Conservation (phyloP, 441 rosid genomes). For the Breynia disticha region DNA sequence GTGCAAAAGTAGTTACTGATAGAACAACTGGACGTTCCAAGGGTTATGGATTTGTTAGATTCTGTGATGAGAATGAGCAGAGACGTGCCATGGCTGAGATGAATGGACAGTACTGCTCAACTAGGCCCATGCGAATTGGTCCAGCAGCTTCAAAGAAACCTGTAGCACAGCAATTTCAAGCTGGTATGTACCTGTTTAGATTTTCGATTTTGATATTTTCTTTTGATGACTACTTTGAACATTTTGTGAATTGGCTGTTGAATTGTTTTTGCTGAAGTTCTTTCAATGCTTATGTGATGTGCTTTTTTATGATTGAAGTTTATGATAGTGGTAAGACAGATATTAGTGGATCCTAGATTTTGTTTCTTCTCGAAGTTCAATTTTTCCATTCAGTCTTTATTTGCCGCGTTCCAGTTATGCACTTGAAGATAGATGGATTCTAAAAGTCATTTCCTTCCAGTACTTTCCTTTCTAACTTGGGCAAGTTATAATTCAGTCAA, state of each 20-base stretch:
- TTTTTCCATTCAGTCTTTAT: conserved; percentile 11
- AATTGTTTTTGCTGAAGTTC: not conserved
- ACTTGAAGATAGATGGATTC: conserved; percentile 33
- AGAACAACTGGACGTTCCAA: conserved; percentile 79
- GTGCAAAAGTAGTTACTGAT: conserved; percentile 87
- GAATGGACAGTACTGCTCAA: conserved; percentile 74
- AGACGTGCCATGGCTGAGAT: conserved; percentile 80
- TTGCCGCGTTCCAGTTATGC: conserved; percentile 28
- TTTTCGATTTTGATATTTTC: not conserved
- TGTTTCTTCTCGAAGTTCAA: conserved; percentile 9
- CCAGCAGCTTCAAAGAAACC: conserved; percentile 86
- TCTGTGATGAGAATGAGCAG: conserved; percentile 77
- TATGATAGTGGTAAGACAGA: conserved; percentile 17
- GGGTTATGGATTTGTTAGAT: conserved; percentile 94
- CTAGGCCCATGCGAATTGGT: conserved; percentile 92
- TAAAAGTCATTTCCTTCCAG: conserved; percentile 51
- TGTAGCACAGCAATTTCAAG: conserved; percentile 45
- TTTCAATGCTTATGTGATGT: conserved; percentile 9
- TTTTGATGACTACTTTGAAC: not conserved
- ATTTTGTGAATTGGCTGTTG: conserved; percentile 6
- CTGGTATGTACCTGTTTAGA: conserved; percentile 33
- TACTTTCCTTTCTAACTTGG: conserved; percentile 53
- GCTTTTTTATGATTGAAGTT: conserved; percentile 7
- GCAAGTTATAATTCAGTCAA: conserved; percentile 45
- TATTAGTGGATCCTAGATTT: conserved; percentile 6